Evolutionary conservation across 1,284 basidiomycete genomes (phyloP), one percentile per base, ranked within the genome.

Genomic region (Sporisorium iseilematis-ciliati): DNA sequence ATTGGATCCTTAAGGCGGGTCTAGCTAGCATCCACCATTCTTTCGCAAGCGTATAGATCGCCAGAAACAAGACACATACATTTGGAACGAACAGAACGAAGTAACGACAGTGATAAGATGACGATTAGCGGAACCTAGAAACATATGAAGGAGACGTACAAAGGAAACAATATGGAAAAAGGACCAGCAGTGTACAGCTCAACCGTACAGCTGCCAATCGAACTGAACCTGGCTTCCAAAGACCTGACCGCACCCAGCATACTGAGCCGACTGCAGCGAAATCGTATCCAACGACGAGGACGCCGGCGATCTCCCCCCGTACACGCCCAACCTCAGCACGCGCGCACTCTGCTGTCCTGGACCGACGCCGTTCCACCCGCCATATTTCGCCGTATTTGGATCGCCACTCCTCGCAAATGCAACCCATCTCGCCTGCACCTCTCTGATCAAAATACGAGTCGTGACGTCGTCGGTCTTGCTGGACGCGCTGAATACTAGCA

Each of bases 141-240:
- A 8, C 29, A 29, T 5, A 8, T 29, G 29, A 29, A 29, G 29
- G 29, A 29, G 8, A 8, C 29, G 8, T 29, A 29, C 29, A 8
- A 5, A 5, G 4, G 8, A 29, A 8, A 29, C 29, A 29, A 29
- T 29, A 4, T 29, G 8, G 29, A 29, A 29, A 8, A 29, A 29
- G n/a, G n/a, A n/a, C n/a, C n/a, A 29, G 29, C 29, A 29, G 29
- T 8, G 29, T 4, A 49, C 49, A 21, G 35, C 41, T 67, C 56
- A 75, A 0, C 55, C 66, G 35, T 81, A 82, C 42, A 81, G 23
- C 59, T 82, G 80, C 79, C 79, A 82, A 55, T 82, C 80, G 59
- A 67, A 82, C 43, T 63, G 26, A 26, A 77, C 65, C n/a, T 51
- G 7, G 12, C 48, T 52, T 18, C 66, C 69, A 75, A 78, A 82